Percentiles rank a stretch among this genome's conserved stretches.
These are phyloP conservation scores for Microbotryum intermedium DNA, from an alignment of 1,284 basidiomycete species.

Conservation along the genomic window DNA sequence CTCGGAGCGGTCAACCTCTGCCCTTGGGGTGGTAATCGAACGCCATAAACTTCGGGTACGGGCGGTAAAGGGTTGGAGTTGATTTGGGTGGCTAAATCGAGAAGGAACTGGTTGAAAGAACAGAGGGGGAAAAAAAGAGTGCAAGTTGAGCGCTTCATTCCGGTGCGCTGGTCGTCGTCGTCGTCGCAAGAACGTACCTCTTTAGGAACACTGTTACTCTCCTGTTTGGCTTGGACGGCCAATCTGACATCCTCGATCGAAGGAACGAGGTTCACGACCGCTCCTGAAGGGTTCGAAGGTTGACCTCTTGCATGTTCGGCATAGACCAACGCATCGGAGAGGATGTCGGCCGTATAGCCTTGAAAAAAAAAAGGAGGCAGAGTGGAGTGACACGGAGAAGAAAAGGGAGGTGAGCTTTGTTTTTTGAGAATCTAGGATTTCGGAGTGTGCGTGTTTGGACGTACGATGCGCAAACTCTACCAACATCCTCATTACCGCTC, in stretches of 20 bases:
- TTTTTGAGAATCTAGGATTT: too few relatives aligned
- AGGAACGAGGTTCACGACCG: conserved; percentile 1
- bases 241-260: conserved; percentile 76
- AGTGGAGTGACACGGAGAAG: too few relatives aligned
- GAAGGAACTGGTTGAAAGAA: conserved; percentile 57
- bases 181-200: conserved; percentile 55
- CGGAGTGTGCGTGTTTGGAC: too few relatives aligned
- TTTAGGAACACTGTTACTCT: conserved; percentile 93
- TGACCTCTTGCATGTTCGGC: conserved; percentile 69
- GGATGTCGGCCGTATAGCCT: conserved; percentile 80
- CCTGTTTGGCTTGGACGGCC: conserved; percentile 84
- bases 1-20: conserved; percentile 84
- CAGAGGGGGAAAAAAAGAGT: background rate
- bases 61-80: conserved; percentile 82
- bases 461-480: conserved; percentile 85
- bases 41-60: conserved; percentile 90
- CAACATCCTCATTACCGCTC: conserved; percentile 85
- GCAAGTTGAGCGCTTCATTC: too few relatives aligned
- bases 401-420: too few relatives aligned
- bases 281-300: background rate
- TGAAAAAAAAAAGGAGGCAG: too few relatives aligned
- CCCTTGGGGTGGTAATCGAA: conserved; percentile 70
- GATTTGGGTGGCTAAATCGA: conserved; percentile 79
- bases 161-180: background rate
- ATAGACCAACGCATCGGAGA: conserved; percentile 83